phyloP scores from a whole-genome alignment of 768 basidiomycete species.

The Termitomyces sp. region DNA sequence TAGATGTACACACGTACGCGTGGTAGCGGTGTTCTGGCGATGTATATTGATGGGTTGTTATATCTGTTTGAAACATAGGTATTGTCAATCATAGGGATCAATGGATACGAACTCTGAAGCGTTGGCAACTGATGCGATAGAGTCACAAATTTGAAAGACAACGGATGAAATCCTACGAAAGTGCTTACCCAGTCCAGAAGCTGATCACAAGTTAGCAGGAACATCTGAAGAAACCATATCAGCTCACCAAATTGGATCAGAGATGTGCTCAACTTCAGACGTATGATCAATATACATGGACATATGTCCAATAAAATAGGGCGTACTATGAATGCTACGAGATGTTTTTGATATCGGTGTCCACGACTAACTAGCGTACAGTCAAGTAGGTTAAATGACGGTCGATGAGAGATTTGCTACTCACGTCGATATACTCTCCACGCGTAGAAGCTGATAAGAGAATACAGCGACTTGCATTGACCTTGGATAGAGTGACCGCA shows the following conservation, averaged over 20 bases:
- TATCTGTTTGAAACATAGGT: not conserved
- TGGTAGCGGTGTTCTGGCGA: not conserved
- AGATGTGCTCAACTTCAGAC: not conserved
- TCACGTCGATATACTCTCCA: too few species aligned
- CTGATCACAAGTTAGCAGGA: not conserved
- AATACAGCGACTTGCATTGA: too few species aligned
- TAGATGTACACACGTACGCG: not conserved
- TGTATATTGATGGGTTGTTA: not conserved
- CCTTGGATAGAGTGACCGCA: not conserved
- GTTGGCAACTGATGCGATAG: not conserved
- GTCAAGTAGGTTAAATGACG: not conserved
- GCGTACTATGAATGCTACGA: not conserved
- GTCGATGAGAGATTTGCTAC: not conserved
- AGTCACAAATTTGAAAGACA: not conserved
- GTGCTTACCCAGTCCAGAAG: not conserved
- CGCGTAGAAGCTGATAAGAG: too few species aligned
- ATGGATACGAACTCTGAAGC: not conserved
- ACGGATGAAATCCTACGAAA: not conserved
- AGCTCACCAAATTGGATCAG: not conserved
- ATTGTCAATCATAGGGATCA: not conserved
- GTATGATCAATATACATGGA: too few species aligned
- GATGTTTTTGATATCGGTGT: not conserved
- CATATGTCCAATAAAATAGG: not conserved
- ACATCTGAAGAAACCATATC: too few species aligned
- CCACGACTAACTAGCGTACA: not conserved